These are phyloP conservation scores for Syzygium malaccense DNA, from an alignment of 441 rosid genomes.

Conservation along the genomic window DNA sequence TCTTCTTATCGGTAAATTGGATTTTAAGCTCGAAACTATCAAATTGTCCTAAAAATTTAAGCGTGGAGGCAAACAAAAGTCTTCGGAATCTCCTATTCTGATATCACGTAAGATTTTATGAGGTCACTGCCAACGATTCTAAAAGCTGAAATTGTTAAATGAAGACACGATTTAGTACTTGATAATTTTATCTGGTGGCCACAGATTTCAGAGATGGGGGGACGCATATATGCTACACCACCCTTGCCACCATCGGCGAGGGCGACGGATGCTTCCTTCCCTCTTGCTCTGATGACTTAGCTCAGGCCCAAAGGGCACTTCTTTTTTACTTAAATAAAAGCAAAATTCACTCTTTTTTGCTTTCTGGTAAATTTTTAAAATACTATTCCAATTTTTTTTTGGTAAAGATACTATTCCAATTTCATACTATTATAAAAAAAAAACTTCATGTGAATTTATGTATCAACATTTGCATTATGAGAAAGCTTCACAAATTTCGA, in stretches of 20 bases:
- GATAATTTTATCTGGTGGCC: fast-evolving
- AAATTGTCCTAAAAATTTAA: neutral
- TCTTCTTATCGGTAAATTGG: neutral
- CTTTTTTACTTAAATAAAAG: neutral
- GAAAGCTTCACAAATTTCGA: neutral
- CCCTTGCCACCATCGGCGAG: neutral
- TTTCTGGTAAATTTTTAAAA: neutral
- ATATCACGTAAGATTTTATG: too few relatives aligned
- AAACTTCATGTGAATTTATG: neutral
- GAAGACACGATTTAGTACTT: too few relatives aligned
- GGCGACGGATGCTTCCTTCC: fast-evolving
- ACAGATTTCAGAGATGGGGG: neutral
- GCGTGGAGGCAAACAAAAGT: too few relatives aligned
- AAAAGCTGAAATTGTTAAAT: too few relatives aligned
- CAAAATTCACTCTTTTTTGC: neutral
- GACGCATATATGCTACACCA: neutral
- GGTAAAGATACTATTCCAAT: neutral
- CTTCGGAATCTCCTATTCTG: too few relatives aligned
- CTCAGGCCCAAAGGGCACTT: neutral
- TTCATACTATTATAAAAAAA: neutral
- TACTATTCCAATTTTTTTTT: neutral
- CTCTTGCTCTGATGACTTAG: neutral
- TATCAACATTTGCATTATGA: neutral
- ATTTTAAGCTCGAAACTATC: neutral
- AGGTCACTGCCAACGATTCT: too few relatives aligned